phyloP scores from a whole-genome alignment of 495 filamentous ascomycete species.

The Neurospora cerealis region DNA sequence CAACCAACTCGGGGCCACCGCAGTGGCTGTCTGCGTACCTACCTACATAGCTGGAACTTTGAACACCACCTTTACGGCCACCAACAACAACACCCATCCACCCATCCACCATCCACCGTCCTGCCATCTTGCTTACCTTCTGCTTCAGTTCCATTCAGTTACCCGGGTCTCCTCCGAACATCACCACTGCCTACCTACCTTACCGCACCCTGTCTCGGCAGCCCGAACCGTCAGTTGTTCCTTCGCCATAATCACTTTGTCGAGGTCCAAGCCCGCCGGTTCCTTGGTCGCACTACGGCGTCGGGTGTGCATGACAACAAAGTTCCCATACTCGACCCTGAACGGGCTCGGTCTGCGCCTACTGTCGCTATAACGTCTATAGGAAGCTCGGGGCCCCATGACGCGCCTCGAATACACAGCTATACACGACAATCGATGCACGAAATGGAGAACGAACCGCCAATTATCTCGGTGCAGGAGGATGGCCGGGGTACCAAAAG shows the following conservation, averaged over 20 bases:
- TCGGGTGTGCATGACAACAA: neutral
- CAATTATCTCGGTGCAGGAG: constrained; percentile 20
- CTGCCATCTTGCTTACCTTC: neutral
- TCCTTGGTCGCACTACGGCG: neutral
- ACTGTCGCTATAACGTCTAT: neutral
- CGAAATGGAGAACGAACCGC: constrained; percentile 37
- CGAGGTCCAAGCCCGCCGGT: neutral
- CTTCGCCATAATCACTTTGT: neutral
- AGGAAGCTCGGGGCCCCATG: constrained; percentile 8
- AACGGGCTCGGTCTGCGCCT: neutral
- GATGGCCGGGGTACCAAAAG: constrained; percentile 27
- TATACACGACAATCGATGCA: constrained; percentile 7
- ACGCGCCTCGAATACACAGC: constrained; percentile 9
- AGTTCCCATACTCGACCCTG: neutral
- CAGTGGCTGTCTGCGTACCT: neutral
- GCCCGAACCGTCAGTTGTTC: neutral
- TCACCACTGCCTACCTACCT: neutral
- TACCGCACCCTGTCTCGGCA: neutral
- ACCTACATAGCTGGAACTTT: neutral
- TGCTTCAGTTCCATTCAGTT: neutral
- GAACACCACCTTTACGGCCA: neutral
- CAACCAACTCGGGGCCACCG: neutral
- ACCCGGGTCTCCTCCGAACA: neutral
- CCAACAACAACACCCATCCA: neutral
- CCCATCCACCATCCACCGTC: neutral